These are phyloP conservation scores for Geotrichum histeridarum DNA, from an alignment of 1,139 yeast species.

Conservation along the genomic window DNA sequence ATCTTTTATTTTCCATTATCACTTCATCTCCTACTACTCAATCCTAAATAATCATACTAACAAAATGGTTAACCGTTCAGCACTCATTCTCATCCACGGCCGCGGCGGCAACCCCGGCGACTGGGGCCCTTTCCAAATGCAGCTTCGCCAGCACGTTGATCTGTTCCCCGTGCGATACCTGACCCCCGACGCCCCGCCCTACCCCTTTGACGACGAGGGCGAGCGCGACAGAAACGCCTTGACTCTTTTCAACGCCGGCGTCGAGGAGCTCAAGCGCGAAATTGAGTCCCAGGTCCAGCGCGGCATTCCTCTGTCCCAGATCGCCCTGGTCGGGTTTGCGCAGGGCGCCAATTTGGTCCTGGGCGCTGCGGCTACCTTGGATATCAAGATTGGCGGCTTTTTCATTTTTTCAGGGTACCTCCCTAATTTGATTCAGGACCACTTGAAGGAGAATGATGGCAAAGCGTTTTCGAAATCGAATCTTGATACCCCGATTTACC, in stretches of 20 bases:
- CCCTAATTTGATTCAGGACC: not conserved
- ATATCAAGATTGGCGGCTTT: constrained; percentile 1
- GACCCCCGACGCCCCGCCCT: constrained; percentile 13
- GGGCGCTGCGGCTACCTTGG: constrained; percentile 8
- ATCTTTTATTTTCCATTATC: not conserved
- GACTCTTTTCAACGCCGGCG: not conserved
- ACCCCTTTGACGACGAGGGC: constrained; percentile 8
- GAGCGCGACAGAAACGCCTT: constrained; percentile 4
- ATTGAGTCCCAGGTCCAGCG: constrained; percentile 7
- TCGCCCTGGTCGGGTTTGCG: constrained; percentile 8
- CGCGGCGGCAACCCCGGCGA: constrained; percentile 12
- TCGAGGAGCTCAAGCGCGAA: constrained; percentile 1
- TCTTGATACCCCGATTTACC: not conserved
- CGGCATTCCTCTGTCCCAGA: constrained; percentile 10
- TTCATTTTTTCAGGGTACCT: not conserved
- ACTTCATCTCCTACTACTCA: not conserved
- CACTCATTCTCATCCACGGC: constrained; percentile 14
- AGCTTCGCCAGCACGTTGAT: constrained; percentile 6
- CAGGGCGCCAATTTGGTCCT: constrained; percentile 8
- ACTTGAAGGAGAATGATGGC: not conserved
- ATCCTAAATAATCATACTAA: too few relatives aligned
- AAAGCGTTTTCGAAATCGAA: not conserved
- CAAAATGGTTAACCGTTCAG: constrained; percentile 7
- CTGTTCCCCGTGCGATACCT: constrained; percentile 15
- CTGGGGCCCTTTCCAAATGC: constrained; percentile 10